Percentiles rank a stretch among this genome's conserved stretches.
phyloP scores from a whole-genome alignment of 345 rosid species.

The Viola odorata region DNA sequence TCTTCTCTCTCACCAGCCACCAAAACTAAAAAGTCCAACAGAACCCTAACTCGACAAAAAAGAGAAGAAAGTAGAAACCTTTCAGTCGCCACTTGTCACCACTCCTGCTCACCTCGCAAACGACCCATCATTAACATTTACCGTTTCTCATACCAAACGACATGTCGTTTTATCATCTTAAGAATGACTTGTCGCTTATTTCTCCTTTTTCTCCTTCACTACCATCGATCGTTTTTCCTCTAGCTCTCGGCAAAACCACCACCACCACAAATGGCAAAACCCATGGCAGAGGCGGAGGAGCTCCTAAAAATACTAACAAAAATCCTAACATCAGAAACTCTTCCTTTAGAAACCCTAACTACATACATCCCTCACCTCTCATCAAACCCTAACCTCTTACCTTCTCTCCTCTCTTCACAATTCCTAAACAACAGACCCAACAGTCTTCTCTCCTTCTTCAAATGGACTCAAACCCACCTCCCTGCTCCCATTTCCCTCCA shows the following conservation, averaged over 20 bases:
- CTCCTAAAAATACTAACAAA: constrained; percentile 37
- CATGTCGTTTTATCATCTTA: no score
- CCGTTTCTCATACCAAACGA: no score
- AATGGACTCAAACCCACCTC: constrained; percentile 39
- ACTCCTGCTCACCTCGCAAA: no score
- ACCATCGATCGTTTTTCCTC: neutral
- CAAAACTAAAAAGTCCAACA: neutral
- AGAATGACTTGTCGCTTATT: no score
- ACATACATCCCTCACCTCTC: constrained; percentile 47
- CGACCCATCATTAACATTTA: no score
- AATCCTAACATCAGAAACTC: constrained; percentile 30
- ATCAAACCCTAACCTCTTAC: constrained; percentile 33
- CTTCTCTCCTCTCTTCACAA: constrained; percentile 49
- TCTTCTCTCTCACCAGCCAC: neutral
- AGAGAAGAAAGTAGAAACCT: no score
- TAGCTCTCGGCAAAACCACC: neutral
- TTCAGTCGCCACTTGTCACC: no score
- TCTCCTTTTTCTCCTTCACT: neutral
- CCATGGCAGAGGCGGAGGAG: constrained; percentile 22
- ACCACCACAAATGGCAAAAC: neutral
- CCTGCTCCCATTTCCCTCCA: constrained; percentile 29
- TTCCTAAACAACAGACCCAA: constrained; percentile 36
- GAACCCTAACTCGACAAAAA: neutral
- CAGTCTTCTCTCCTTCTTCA: constrained; percentile 55
- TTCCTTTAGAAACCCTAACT: constrained; percentile 39